These are phyloP conservation scores for Thuja plicata DNA, from an alignment of 83 land plant genomes.

Conservation along the genomic window DNA sequence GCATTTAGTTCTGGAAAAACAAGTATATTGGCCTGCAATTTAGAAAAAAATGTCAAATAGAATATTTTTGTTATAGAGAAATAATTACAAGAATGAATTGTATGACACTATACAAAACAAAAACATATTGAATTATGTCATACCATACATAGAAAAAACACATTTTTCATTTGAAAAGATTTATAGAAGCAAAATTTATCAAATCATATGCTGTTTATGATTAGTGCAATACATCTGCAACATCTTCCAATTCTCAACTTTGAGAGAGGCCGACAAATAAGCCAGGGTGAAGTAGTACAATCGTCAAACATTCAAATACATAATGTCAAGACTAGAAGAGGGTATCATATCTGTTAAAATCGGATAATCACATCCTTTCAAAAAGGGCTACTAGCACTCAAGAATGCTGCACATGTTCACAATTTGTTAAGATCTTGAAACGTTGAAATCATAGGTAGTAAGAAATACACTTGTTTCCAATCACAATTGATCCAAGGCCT, in stretches of 20 bases:
- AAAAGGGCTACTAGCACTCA: too few relatives aligned
- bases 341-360: neutral
- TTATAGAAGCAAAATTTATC: neutral
- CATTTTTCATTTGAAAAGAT: neutral
- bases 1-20: conserved; percentile 52
- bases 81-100: neutral
- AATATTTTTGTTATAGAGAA: neutral
- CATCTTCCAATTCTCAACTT: neutral
- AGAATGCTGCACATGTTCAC: neutral
- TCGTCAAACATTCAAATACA: neutral
- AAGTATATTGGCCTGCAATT: conserved; percentile 49
- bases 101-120: neutral
- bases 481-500: too few relatives aligned
- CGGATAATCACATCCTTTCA: neutral
- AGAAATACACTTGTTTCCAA: too few relatives aligned
- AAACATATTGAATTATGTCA: neutral
- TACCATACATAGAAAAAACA: neutral
- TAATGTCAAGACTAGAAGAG: neutral
- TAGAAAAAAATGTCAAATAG: neutral
- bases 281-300: neutral
- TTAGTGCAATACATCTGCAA: neutral
- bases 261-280: neutral
- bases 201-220: neutral
- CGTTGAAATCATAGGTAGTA: too few relatives aligned
- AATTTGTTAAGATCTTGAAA: too few relatives aligned